phyloP scores from a whole-genome alignment of 208 protist species.

The Crithidia sp. region DNA sequence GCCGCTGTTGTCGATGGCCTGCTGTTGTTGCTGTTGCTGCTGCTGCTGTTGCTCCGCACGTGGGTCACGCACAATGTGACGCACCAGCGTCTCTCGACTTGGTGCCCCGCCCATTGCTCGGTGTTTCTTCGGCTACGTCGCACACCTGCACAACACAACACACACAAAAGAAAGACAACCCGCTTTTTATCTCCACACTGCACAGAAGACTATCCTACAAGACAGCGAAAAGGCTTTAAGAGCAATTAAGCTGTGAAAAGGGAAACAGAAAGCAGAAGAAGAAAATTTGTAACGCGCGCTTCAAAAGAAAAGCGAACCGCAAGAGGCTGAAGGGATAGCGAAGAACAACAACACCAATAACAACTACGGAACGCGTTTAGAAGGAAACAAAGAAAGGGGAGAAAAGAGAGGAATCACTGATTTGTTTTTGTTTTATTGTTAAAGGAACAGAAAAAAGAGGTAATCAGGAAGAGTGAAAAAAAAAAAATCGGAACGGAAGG shows the following conservation, averaged over 20 bases:
- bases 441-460: not conserved
- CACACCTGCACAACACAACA: not conserved
- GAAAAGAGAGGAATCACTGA: not conserved
- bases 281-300: not conserved
- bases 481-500: conserved; percentile 1
- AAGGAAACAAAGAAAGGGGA: too few species aligned
- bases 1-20: too few species aligned
- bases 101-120: conserved; percentile 54
- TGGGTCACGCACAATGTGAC: conserved; percentile 48
- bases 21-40: too few species aligned
- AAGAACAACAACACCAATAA: conserved; percentile 6
- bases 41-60: not conserved
- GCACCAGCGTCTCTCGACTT: conserved; percentile 58
- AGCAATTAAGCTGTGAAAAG: not conserved
- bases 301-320: too few species aligned
- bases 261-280: conserved; percentile 6
- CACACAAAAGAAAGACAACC: conserved; percentile 11
- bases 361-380: not conserved
- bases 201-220: too few species aligned
- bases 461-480: conserved; percentile 14
- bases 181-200: too few species aligned
- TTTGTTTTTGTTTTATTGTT: not conserved
- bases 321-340: not conserved
- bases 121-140: not conserved
- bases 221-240: not conserved